Percentiles rank a stretch among this genome's conserved stretches.
These are phyloP conservation scores for Sporothrix brasiliensis DNA, from an alignment of 2,329 filamentous ascomycete species.

Conservation along the genomic window DNA sequence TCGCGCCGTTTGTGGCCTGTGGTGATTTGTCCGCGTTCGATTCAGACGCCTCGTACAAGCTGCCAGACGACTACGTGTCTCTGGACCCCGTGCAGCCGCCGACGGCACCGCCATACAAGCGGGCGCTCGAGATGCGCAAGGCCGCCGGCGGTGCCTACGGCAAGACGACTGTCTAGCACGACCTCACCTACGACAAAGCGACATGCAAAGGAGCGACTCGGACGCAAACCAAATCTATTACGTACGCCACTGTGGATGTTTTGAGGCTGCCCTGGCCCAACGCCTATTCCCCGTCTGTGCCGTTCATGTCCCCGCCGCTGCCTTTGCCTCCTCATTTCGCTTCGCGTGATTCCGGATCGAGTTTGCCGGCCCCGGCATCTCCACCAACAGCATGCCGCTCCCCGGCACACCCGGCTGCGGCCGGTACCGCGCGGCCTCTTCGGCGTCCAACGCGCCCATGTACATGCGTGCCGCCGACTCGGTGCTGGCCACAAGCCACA, in stretches of 20 bases:
- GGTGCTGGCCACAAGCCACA: constrained; percentile 57
- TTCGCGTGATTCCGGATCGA: background rate
- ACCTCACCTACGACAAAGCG: background rate
- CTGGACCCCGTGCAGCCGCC: constrained; percentile 93
- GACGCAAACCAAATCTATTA: background rate
- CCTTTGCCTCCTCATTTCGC: constrained; percentile 5
- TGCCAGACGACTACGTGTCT: constrained; percentile 83
- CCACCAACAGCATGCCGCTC: constrained; percentile 42
- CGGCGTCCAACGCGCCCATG: constrained; percentile 51
- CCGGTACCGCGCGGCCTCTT: constrained; percentile 36
- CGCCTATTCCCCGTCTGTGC: constrained; percentile 17
- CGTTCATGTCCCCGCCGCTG: background rate
- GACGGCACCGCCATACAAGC: constrained; percentile 92
- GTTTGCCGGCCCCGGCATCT: constrained; percentile 46
- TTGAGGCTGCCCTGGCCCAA: background rate
- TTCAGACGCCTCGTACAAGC: constrained; percentile 88
- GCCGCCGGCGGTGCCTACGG: constrained; percentile 75
- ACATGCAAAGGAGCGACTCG: background rate
- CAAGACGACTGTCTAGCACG: constrained; percentile 55
- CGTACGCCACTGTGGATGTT: background rate
- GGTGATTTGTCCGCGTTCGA: constrained; percentile 94
- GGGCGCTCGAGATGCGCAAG: constrained; percentile 81
- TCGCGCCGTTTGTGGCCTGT: constrained; percentile 95
- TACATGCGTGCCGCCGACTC: constrained; percentile 49
- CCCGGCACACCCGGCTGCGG: constrained; percentile 27